Conservation (phyloP, 306 rosid genomes). For the Geum urbanum region DNA sequence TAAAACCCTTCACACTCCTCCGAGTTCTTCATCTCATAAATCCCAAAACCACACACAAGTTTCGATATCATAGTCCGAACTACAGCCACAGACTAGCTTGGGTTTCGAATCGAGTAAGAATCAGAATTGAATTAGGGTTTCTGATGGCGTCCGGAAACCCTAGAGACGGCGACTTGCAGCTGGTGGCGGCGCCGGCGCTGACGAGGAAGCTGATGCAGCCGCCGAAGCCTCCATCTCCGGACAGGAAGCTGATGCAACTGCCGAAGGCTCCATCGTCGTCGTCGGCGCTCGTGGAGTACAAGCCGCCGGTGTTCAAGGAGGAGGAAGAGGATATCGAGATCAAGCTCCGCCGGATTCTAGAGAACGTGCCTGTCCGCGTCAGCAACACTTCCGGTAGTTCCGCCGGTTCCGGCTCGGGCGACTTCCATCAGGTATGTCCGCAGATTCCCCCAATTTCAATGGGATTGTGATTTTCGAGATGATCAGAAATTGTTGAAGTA, state of each 20-base stretch:
- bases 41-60: background rate
- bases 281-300: slow-evolving; percentile 72
- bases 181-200: slow-evolving; percentile 40
- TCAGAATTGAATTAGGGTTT: slow-evolving; percentile 38
- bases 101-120: background rate
- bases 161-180: slow-evolving; percentile 40
- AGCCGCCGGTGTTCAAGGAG: slow-evolving; percentile 59
- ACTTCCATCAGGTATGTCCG: slow-evolving; percentile 76
- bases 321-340: slow-evolving; percentile 90
- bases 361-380: slow-evolving; percentile 93
- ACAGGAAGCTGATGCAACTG: slow-evolving; percentile 39
- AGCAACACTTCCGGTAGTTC: slow-evolving; percentile 95
- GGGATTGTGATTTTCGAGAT: background rate
- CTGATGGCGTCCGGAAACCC: slow-evolving; percentile 24
- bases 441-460: background rate
- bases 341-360: slow-evolving; percentile 87
- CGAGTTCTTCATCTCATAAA: no score
- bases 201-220: slow-evolving; percentile 38
- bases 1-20: background rate
- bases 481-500: background rate
- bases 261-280: slow-evolving; percentile 35
- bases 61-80: background rate
- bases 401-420: slow-evolving; percentile 96
- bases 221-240: slow-evolving; percentile 32
- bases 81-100: no score